These are phyloP conservation scores for Ascochyta viciae-villosae DNA, from an alignment of 2,329 filamentous ascomycete genomes.

Conservation along the genomic window DNA sequence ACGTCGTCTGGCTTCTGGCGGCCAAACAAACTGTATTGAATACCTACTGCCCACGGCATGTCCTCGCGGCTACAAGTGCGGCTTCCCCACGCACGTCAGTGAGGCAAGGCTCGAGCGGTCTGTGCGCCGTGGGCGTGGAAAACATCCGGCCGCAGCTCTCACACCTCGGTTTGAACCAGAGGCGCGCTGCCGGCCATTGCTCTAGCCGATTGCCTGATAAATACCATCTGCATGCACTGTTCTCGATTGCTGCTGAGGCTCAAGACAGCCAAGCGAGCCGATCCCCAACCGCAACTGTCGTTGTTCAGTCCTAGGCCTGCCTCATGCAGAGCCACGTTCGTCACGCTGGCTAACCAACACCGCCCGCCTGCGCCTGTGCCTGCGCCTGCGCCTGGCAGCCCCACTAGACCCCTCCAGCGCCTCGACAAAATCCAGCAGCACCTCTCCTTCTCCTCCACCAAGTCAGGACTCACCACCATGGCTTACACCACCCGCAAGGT, in stretches of 20 bases:
- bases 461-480: conserved; percentile 47
- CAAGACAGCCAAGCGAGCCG: conserved; percentile 29
- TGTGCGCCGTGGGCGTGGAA: conserved; percentile 14
- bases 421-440: conserved; percentile 53
- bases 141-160: conserved; percentile 22
- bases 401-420: conserved; percentile 49
- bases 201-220: conserved; percentile 24
- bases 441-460: conserved; percentile 40
- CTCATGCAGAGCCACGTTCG: conserved; percentile 48
- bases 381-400: conserved; percentile 42
- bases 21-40: conserved; percentile 55
- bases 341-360: conserved; percentile 50
- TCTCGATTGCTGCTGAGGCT: conserved; percentile 32
- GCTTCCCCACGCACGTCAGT: conserved; percentile 12
- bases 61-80: neutral
- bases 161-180: conserved; percentile 35
- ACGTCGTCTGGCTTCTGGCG: conserved; percentile 52
- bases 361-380: conserved; percentile 37
- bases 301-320: conserved; percentile 35
- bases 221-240: conserved; percentile 34
- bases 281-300: conserved; percentile 22
- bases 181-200: conserved; percentile 18
- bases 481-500: conserved; percentile 88
- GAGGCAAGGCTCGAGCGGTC: conserved; percentile 6
- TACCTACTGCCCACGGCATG: neutral